phyloP scores from a whole-genome alignment of 768 basidiomycete species.

The Glaciozyma martinii region DNA sequence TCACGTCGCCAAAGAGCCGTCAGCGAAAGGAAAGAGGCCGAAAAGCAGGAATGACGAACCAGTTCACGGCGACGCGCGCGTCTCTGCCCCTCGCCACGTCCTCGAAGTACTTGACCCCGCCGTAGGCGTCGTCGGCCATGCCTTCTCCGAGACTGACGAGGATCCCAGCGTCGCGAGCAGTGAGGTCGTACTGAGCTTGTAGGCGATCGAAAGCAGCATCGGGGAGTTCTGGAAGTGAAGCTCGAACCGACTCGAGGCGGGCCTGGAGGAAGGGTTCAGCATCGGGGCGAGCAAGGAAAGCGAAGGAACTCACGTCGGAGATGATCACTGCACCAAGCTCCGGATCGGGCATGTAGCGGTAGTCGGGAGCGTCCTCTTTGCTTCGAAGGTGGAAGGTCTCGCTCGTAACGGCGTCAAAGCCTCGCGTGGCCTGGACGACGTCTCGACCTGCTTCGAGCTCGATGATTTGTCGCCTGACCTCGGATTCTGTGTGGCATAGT shows the following conservation, averaged over 20 bases:
- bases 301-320: conserved; percentile 15
- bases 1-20: not conserved
- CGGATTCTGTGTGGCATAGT: conserved; percentile 50
- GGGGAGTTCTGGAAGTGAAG: conserved; percentile 67
- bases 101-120: conserved; percentile 74
- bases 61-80: conserved; percentile 69
- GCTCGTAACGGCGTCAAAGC: conserved; percentile 71
- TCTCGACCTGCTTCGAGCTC: conserved; percentile 45
- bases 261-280: conserved; percentile 43
- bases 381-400: conserved; percentile 73
- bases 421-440: conserved; percentile 78
- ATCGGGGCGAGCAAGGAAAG: conserved; percentile 6
- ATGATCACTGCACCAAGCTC: conserved; percentile 71
- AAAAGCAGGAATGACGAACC: conserved; percentile 47
- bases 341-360: conserved; percentile 93
- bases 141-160: conserved; percentile 61
- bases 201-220: conserved; percentile 55
- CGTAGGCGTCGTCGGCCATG: conserved; percentile 56
- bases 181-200: conserved; percentile 46
- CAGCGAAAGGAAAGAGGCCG: not conserved
- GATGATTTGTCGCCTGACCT: conserved; percentile 67
- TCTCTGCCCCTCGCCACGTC: conserved; percentile 52
- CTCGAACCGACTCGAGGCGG: conserved; percentile 51
- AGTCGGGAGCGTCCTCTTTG: conserved; percentile 92
- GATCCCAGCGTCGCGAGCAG: conserved; percentile 60